These are phyloP conservation scores for Thalia dealbata DNA, from an alignment of 176 grass and related monocot genomes.

Conservation along the genomic window DNA sequence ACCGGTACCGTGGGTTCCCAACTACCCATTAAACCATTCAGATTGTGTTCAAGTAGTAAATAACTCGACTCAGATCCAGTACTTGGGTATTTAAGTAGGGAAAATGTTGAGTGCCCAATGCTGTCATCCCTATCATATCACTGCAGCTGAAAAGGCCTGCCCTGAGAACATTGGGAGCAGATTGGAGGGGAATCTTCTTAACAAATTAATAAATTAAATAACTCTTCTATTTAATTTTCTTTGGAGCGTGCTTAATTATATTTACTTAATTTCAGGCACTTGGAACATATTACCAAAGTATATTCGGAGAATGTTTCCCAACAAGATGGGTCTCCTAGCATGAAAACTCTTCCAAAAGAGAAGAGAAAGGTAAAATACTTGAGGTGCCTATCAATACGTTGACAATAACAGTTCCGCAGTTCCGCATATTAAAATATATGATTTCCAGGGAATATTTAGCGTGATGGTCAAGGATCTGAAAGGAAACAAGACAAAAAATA, in stretches of 20 bases:
- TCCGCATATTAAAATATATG: not conserved
- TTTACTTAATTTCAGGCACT: slow-evolving; percentile 41
- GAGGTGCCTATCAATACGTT: slow-evolving; percentile 4
- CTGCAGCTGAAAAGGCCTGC: no score
- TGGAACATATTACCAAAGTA: slow-evolving; percentile 61
- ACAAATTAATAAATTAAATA: not conserved
- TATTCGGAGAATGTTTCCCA: slow-evolving; percentile 34
- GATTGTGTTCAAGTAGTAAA: no score
- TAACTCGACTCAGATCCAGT: no score
- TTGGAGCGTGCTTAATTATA: slow-evolving; percentile 15
- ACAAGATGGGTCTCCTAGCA: slow-evolving; percentile 46
- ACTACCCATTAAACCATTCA: no score
- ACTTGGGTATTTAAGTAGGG: no score
- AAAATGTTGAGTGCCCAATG: no score
- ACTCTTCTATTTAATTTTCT: not conserved
- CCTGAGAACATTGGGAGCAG: no score
- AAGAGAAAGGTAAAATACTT: slow-evolving; percentile 64
- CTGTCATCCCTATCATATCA: no score
- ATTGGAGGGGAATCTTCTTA: no score
- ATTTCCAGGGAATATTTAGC: slow-evolving; percentile 67
- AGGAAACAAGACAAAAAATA: slow-evolving; percentile 65
- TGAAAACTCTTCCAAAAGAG: slow-evolving; percentile 63
- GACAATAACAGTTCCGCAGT: not conserved
- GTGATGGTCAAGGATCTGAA: slow-evolving; percentile 85
- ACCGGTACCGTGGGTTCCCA: no score